These are phyloP conservation scores for Spathaspora girioi DNA, from an alignment of 805 yeast species.

Conservation along the genomic window DNA sequence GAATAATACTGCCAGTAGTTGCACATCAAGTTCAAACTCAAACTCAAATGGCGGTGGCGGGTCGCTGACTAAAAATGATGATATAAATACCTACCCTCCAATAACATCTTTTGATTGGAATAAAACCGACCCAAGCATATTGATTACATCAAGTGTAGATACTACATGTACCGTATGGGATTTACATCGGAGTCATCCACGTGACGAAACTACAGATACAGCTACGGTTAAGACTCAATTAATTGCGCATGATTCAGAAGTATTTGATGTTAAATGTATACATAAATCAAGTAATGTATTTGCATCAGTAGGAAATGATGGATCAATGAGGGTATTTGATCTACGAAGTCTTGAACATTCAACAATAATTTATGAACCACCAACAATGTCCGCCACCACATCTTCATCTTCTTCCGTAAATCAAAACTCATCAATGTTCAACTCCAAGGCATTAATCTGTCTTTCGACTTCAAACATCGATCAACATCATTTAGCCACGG, in stretches of 20 bases:
- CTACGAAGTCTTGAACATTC: constrained; percentile 86
- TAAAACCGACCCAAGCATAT: constrained; percentile 57
- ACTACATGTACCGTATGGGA: constrained; percentile 99
- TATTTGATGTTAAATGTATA: constrained; percentile 84
- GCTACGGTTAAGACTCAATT: constrained; percentile 83
- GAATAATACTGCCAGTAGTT: constrained; percentile 26
- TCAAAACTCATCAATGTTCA: constrained; percentile 9
- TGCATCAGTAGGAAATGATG: constrained; percentile 93
- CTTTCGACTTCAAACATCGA: constrained; percentile 77
- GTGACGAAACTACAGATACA: constrained; percentile 31
- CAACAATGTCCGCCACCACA: constrained; percentile 15
- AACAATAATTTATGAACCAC: constrained; percentile 89
- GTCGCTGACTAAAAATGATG: constrained; percentile 20
- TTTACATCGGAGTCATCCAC: constrained; percentile 33
- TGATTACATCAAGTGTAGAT: constrained; percentile 86
- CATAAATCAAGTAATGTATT: constrained; percentile 72
- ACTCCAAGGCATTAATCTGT: constrained; percentile 61
- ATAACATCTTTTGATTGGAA: constrained; percentile 95
- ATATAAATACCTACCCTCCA: constrained; percentile 67
- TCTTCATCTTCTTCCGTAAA: not conserved
- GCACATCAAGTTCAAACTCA: constrained; percentile 11
- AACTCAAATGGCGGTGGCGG: too few species aligned
- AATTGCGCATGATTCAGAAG: constrained; percentile 95
- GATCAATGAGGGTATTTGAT: constrained; percentile 90
- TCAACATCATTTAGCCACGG: constrained; percentile 78